These are phyloP conservation scores for Malus orientalis DNA, from an alignment of 306 rosid species.

Conservation along the genomic window DNA sequence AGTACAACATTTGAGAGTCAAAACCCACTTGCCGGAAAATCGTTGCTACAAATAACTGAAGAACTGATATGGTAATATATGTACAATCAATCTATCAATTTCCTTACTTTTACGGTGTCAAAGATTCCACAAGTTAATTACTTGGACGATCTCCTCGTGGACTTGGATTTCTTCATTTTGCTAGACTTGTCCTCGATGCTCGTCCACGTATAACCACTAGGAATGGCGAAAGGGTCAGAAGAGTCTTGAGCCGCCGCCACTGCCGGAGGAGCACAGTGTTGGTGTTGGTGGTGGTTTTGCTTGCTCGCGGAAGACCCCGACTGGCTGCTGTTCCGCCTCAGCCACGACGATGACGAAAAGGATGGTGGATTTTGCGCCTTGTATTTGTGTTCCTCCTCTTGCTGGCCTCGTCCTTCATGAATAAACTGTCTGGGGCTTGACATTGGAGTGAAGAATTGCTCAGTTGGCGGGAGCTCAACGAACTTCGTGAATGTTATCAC, in stretches of 20 bases:
- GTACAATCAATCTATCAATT: background rate
- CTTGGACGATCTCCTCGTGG: conserved; percentile 52
- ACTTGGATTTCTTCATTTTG: conserved; percentile 66
- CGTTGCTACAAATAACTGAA: background rate
- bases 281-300: conserved; percentile 23
- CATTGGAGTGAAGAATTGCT: conserved; percentile 76
- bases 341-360: conserved; percentile 42
- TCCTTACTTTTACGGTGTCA: background rate
- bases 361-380: conserved; percentile 17
- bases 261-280: conserved; percentile 11
- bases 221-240: conserved; percentile 80
- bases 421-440: conserved; percentile 69
- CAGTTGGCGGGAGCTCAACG: conserved; percentile 65
- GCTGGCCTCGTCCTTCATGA: conserved; percentile 25
- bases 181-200: conserved; percentile 49
- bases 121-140: background rate
- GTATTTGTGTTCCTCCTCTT: conserved; percentile 17
- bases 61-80: background rate
- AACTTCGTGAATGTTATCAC: conserved; percentile 94
- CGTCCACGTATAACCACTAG: conserved; percentile 68
- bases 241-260: conserved; percentile 31
- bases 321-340: conserved; percentile 53
- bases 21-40: background rate
- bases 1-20: no score
- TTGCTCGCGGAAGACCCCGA: conserved; percentile 27